These are phyloP conservation scores for Blattamonas nauphoetae DNA, from an alignment of 78 protist genomes.

Conservation along the genomic window DNA sequence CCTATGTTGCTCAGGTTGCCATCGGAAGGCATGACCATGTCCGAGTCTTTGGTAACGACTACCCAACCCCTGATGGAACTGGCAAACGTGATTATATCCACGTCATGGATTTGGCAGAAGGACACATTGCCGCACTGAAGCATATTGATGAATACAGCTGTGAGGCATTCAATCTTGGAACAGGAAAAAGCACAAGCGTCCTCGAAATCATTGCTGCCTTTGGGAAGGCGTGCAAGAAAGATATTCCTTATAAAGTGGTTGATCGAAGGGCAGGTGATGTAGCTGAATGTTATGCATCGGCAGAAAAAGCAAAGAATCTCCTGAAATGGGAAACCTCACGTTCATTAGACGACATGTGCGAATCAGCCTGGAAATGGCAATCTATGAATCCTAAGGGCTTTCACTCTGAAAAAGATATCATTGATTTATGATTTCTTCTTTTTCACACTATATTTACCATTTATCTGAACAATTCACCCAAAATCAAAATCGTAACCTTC, in stretches of 20 bases:
- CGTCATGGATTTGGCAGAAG: slow-evolving; percentile 15
- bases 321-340: neutral
- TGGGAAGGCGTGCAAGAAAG: too few species aligned
- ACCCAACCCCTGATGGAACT: slow-evolving; percentile 26
- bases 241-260: neutral
- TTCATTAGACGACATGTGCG: neutral
- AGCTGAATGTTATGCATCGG: neutral
- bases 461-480: too few species aligned
- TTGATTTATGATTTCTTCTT: too few species aligned
- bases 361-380: slow-evolving; percentile 20
- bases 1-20: slow-evolving; percentile 16
- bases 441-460: too few species aligned
- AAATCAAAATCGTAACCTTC: neutral
- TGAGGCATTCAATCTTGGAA: slow-evolving; percentile 13
- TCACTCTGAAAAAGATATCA: too few species aligned
- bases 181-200: too few species aligned
- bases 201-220: too few species aligned
- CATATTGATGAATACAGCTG: neutral
- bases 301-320: neutral
- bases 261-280: slow-evolving; percentile 20
- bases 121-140: slow-evolving; percentile 8
- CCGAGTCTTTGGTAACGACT: slow-evolving; percentile 18
- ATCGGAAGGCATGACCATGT: neutral
- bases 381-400: too few species aligned
- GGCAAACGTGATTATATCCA: slow-evolving; percentile 30